A percentile compares a stretch with the other conserved stretches of the same genome.
phyloP scores from a whole-genome alignment of 805 yeast species.

The Yarrowia phangngaensis region DNA sequence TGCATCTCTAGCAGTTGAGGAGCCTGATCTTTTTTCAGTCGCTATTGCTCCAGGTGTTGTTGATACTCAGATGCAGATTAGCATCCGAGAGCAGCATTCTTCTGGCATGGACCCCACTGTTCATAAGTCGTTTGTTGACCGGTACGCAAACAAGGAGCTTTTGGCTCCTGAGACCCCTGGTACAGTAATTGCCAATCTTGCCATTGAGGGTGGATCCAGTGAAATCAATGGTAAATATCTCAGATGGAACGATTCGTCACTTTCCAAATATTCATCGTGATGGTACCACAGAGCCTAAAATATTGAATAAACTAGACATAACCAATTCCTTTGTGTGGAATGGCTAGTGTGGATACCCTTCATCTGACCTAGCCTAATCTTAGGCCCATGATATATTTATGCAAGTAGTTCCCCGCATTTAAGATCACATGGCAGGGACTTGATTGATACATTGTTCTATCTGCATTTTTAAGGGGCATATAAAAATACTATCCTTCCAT shows the following conservation, averaged over 20 bases:
- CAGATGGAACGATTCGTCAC: constrained; percentile 45
- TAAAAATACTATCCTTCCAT: no score
- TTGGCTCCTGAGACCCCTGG: constrained; percentile 73
- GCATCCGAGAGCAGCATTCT: constrained; percentile 63
- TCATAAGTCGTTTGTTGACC: constrained; percentile 57
- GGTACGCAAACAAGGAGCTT: constrained; percentile 56
- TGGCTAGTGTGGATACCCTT: no score
- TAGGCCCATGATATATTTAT: no score
- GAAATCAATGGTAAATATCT: constrained; percentile 64
- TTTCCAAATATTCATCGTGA: constrained; percentile 14
- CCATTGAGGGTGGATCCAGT: constrained; percentile 52
- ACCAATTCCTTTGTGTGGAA: no score
- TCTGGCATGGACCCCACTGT: constrained; percentile 57
- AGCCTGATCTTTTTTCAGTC: constrained; percentile 53
- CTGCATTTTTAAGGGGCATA: no score
- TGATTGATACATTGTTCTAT: no score
- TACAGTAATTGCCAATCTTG: constrained; percentile 60
- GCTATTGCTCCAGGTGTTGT: constrained; percentile 95
- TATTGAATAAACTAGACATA: neutral
- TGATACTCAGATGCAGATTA: constrained; percentile 81
- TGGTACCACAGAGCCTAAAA: neutral
- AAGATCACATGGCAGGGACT: no score
- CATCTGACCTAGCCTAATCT: no score
- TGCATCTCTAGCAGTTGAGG: constrained; percentile 63
- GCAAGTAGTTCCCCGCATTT: no score